phyloP scores from a whole-genome alignment of 345 rosid genomes.

The Eucalyptus polyanthemos region DNA sequence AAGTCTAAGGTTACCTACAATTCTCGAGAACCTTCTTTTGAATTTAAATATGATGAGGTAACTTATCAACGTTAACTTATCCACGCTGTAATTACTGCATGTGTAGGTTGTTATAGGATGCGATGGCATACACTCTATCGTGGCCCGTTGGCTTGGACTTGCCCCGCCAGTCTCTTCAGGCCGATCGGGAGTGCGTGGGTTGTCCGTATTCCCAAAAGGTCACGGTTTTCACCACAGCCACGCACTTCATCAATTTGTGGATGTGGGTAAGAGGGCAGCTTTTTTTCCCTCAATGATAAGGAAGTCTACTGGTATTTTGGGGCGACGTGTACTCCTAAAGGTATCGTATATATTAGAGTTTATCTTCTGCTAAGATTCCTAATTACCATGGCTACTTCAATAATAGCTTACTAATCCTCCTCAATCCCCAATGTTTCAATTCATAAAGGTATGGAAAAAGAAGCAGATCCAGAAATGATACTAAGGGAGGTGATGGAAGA shows the following conservation, averaged over 20 bases:
- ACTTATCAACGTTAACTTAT: not conserved
- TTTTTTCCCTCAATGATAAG: constrained; percentile 8
- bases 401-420: not conserved
- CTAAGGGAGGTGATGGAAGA: constrained; percentile 3
- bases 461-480: not conserved
- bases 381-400: not conserved
- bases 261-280: constrained; percentile 11
- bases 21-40: not conserved
- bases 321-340: not conserved
- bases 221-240: constrained; percentile 1
- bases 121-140: constrained; percentile 21
- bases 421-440: not conserved
- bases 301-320: constrained; percentile 14
- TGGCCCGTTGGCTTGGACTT: constrained; percentile 25
- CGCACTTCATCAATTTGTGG: not conserved
- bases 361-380: not conserved
- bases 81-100: not conserved
- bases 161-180: constrained; percentile 9
- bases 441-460: not conserved
- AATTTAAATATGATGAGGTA: not conserved
- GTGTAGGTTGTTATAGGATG: constrained; percentile 27
- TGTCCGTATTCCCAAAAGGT: constrained; percentile 17
- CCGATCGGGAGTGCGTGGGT: constrained; percentile 13
- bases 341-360: not conserved
- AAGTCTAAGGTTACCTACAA: constrained; percentile 11